phyloP scores from a whole-genome alignment of 768 basidiomycete genomes.

The Lactarius tabidus region DNA sequence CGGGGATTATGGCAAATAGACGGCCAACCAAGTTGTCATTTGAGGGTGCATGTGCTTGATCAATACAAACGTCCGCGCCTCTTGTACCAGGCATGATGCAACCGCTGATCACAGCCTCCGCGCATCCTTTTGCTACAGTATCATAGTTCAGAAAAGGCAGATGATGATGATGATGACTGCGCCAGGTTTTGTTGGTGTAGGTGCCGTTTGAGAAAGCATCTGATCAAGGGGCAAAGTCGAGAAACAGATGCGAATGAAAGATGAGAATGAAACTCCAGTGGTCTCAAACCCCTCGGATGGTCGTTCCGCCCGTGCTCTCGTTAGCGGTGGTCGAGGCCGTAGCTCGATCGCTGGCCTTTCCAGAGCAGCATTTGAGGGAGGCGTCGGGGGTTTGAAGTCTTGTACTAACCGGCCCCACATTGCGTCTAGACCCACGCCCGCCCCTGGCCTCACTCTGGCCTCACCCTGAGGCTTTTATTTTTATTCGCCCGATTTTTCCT shows the following conservation, averaged over 20 bases:
- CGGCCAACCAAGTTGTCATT: background rate
- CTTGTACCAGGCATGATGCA: background rate
- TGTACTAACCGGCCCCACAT: background rate
- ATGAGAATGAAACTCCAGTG: no score
- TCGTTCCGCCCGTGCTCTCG: background rate
- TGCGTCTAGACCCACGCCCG: background rate
- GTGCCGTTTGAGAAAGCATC: background rate
- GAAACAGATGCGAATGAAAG: background rate
- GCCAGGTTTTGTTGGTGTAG: background rate
- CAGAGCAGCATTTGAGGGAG: background rate
- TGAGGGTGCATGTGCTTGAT: background rate
- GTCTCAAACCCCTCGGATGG: background rate
- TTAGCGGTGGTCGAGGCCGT: background rate
- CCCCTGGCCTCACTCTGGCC: background rate
- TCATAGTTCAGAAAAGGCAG: no score
- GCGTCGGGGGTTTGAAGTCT: background rate
- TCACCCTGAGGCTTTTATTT: background rate
- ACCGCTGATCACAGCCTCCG: background rate
- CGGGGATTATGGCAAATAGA: background rate
- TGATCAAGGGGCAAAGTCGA: background rate
- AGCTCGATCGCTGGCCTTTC: background rate
- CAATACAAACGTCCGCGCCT: background rate
- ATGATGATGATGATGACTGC: background rate
- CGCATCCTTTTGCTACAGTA: background rate
- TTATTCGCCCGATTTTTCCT: background rate